These are phyloP conservation scores for Acacia melanoxylon DNA, from an alignment of 306 rosid species.

Conservation along the genomic window DNA sequence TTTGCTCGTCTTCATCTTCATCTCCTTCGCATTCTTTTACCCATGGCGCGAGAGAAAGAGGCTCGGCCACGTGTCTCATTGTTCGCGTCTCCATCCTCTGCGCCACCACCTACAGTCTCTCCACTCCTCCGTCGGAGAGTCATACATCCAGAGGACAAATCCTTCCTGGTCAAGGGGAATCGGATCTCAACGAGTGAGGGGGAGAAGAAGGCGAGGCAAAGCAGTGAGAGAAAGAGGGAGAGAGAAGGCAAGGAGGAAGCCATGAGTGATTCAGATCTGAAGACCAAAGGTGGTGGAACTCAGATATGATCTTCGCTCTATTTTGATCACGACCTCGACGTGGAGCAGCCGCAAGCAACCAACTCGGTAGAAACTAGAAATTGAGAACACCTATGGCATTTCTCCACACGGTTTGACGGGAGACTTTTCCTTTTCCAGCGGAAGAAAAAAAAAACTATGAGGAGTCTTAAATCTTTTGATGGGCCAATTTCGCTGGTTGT, in stretches of 20 bases:
- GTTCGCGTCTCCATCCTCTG: no score
- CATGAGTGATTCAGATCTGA: slow-evolving; percentile 30
- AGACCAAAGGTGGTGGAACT: background rate
- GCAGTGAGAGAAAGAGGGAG: slow-evolving; percentile 29
- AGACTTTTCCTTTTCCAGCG: background rate
- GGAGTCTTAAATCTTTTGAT: background rate
- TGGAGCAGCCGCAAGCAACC: background rate
- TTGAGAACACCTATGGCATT: background rate
- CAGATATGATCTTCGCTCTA: background rate
- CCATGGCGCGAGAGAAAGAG: no score
- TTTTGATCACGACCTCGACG: background rate
- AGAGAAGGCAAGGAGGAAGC: slow-evolving; percentile 28
- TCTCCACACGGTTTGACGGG: background rate
- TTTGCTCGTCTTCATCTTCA: no score
- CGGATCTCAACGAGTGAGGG: slow-evolving; percentile 73
- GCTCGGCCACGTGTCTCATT: no score
- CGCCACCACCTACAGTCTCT: no score
- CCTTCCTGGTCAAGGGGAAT: no score
- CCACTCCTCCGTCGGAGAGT: no score
- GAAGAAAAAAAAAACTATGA: background rate
- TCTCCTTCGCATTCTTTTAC: no score
- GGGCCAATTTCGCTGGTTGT: background rate
- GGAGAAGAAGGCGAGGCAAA: slow-evolving; percentile 1
- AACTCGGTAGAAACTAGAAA: background rate
- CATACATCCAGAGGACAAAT: no score